Conservation (phyloP, 768 basidiomycete species). For the Guyanaporus albipodus region DNA sequence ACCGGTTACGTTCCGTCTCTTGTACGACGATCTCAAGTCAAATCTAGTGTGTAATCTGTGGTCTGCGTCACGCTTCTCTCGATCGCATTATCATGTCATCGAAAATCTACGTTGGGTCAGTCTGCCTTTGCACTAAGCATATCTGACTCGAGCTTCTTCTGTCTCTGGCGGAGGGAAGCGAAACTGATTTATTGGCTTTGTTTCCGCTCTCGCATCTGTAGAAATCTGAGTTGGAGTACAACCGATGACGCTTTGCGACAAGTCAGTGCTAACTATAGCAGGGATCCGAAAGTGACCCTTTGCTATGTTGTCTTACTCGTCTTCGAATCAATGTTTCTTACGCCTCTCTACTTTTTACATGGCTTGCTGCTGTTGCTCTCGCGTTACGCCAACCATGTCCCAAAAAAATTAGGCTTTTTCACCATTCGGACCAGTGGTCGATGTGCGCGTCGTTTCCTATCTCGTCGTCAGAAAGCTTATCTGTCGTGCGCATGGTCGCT, state of each 20-base stretch:
- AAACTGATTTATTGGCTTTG: constrained; percentile 53
- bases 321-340: constrained; percentile 30
- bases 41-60: constrained; percentile 46
- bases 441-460: constrained; percentile 69
- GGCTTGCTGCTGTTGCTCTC: constrained; percentile 18
- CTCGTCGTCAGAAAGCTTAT: constrained; percentile 21
- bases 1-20: constrained; percentile 54
- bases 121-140: constrained; percentile 55
- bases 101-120: constrained; percentile 94
- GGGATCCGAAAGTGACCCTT: constrained; percentile 19
- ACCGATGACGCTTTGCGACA: constrained; percentile 86
- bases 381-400: constrained; percentile 19
- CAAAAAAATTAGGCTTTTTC: constrained; percentile 72
- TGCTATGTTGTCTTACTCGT: constrained; percentile 47
- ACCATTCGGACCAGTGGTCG: constrained; percentile 75
- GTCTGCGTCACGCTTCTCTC: constrained; percentile 23
- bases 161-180: constrained; percentile 41
- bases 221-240: constrained; percentile 95
- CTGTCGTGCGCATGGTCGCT: not conserved
- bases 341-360: constrained; percentile 26
- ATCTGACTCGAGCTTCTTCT: constrained; percentile 42
- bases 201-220: constrained; percentile 47
- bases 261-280: constrained; percentile 64
- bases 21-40: constrained; percentile 48
- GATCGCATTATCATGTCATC: constrained; percentile 46